Evolutionary conservation across 176 grass and related monocot species (phyloP).

Genomic region (Thinopyrum elongatum): DNA sequence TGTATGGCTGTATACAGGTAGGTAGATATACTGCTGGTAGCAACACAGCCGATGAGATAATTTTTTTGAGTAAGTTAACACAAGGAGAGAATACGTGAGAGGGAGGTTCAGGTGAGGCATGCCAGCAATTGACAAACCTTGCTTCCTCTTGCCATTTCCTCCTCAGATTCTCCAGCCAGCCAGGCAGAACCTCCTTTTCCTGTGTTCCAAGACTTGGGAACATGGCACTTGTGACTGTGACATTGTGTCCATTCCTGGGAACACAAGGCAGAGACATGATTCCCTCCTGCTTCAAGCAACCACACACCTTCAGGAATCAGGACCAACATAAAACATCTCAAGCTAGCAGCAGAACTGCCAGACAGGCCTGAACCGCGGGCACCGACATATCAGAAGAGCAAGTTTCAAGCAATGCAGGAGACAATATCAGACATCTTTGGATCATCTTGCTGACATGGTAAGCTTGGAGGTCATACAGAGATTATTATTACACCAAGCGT

Average conservation of each 20-base stretch:
- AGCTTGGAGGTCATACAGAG: not conserved
- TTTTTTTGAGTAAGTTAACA: not conserved
- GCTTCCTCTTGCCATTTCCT: not conserved
- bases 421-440: not conserved
- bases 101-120: not conserved
- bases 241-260: not conserved
- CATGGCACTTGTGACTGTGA: not conserved
- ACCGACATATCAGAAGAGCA: not conserved
- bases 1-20: not conserved
- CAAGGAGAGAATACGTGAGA: not conserved
- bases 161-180: not conserved
- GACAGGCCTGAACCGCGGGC: not conserved
- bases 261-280: not conserved
- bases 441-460: not conserved
- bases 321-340: not conserved
- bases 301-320: not conserved
- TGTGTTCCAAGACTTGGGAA: not conserved
- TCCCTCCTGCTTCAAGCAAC: not conserved
- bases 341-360: not conserved
- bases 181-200: not conserved
- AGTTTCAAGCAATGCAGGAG: not conserved
- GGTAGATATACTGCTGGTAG: not conserved
- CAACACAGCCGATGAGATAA: not conserved
- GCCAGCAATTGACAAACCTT: not conserved
- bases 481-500: not conserved